Conservation (phyloP, 202 grass and related monocot genomes). For the Zizania palustris region DNA sequence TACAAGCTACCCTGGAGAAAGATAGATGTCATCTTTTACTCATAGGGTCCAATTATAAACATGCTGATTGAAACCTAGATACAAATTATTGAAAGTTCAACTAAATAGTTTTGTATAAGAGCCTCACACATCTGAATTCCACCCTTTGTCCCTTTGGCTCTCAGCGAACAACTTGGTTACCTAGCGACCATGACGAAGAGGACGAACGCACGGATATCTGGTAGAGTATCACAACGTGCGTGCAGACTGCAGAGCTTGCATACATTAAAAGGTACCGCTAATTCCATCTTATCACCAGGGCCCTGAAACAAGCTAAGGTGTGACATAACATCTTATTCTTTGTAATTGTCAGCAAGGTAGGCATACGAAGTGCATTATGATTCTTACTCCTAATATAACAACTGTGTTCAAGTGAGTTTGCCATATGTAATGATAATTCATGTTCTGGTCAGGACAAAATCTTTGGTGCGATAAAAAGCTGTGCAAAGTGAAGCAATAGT, state of each 20-base stretch:
- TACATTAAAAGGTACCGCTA: conserved; percentile 51
- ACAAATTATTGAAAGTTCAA: conserved; percentile 43
- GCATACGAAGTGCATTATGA: conserved; percentile 52
- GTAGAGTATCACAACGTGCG: conserved; percentile 20
- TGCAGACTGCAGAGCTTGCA: conserved; percentile 54
- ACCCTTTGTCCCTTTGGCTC: conserved; percentile 2
- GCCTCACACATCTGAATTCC: conserved; percentile 27
- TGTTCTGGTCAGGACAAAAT: conserved; percentile 46
- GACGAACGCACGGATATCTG: conserved; percentile 34
- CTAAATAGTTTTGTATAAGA: conserved; percentile 13
- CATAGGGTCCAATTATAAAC: conserved; percentile 21
- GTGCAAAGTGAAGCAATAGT: conserved; percentile 42
- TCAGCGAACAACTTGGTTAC: conserved; percentile 22
- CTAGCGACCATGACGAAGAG: conserved; percentile 27
- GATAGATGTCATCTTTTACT: neutral
- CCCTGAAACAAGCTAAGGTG: conserved; percentile 70
- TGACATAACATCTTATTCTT: conserved; percentile 56
- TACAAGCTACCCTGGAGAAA: conserved; percentile 7
- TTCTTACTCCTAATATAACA: conserved; percentile 60
- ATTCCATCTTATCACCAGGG: conserved; percentile 48
- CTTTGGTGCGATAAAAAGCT: conserved; percentile 49
- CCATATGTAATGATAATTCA: conserved; percentile 53
- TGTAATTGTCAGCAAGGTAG: conserved; percentile 49
- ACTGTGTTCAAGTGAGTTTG: conserved; percentile 58
- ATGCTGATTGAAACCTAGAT: conserved; percentile 15